A percentile compares a stretch with the other conserved stretches of the same genome.
These are phyloP conservation scores for Coemansia sp. DNA, from an alignment of 192 early-diverging fungal species.

Conservation along the genomic window DNA sequence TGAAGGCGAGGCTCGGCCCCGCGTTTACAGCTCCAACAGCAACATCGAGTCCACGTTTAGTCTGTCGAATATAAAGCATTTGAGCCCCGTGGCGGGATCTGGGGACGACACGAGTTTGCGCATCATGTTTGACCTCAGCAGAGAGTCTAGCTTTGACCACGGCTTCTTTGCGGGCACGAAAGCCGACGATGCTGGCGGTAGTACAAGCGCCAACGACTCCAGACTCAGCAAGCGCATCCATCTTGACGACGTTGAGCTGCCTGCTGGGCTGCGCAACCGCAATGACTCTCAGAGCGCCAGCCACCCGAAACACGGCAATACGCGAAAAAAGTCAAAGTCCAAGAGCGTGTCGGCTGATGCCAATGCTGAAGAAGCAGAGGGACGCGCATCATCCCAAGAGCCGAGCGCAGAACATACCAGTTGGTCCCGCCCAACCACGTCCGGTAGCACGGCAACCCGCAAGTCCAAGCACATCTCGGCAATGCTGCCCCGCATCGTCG, in stretches of 20 bases:
- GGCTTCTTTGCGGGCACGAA: slow-evolving; percentile 4
- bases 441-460: slow-evolving; percentile 23
- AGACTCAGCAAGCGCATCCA: slow-evolving; percentile 34
- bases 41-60: slow-evolving; percentile 9
- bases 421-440: slow-evolving; percentile 48
- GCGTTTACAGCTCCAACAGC: neutral
- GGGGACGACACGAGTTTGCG: slow-evolving; percentile 21
- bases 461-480: slow-evolving; percentile 43
- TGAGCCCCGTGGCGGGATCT: slow-evolving; percentile 7
- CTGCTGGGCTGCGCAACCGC: slow-evolving; percentile 44
- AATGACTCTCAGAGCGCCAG: neutral
- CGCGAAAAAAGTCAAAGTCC: neutral
- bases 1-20: neutral
- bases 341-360: neutral
- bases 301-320: neutral
- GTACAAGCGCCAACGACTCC: neutral
- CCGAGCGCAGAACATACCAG: neutral
- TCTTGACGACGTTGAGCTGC: slow-evolving; percentile 44
- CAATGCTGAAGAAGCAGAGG: neutral
- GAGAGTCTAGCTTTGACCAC: slow-evolving; percentile 36
- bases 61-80: slow-evolving; percentile 5
- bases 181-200: neutral
- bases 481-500: slow-evolving; percentile 47
- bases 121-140: slow-evolving; percentile 39
- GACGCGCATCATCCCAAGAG: slow-evolving; percentile 11